Evolutionary conservation across 75 land plant species (phyloP), one percentile per base, ranked within the genome.

Genomic region (Picea glauca): DNA sequence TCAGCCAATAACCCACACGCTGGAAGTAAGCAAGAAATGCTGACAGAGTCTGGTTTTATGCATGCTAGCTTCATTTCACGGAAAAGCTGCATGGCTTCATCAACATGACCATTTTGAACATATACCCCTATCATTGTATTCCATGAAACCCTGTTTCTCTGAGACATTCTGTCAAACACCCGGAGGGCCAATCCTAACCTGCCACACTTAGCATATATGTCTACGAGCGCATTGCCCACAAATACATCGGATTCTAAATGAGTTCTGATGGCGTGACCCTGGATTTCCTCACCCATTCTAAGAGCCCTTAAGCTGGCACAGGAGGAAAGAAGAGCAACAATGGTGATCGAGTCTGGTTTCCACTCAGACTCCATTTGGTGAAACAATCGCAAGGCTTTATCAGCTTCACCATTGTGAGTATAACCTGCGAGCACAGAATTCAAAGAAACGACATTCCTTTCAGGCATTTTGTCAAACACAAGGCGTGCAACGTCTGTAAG

Each of bases 101-200:
- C 50, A 12, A 78, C 79, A 56, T 83, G 74, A 20, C 88, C 94
- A 67, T 32, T 57, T 33, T 90, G 89, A 13, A 86, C 75, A 87
- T 83, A 91, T 4, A 83, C 91, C 60, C 77, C 81, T 26, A 92
- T 90, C 79, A 92, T 40, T 50, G 93, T 82, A 87, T 86, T 92
- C 88, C 92, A 92, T 58, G 88, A 83, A 17, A 90, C 85, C 23
- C 80, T 43, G 77, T 88, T 88, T 43, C 78, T 75, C 13, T 74
- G 54, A 30, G 77, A 60, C 79, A 88, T 85, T 32, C 43, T 77
- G 4, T 43, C 61, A 31, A 88, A 86, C 58, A 80, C 88, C 89
- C 78, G 63, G 7, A 62, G 18, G 2, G 63, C 63, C 21, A 60
- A 20, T 33, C 20, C 62, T 35, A 74, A 89, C 58, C 14, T 59